These are phyloP conservation scores for Odontarrhena argentea DNA, from an alignment of 345 rosid genomes.

Conservation along the genomic window DNA sequence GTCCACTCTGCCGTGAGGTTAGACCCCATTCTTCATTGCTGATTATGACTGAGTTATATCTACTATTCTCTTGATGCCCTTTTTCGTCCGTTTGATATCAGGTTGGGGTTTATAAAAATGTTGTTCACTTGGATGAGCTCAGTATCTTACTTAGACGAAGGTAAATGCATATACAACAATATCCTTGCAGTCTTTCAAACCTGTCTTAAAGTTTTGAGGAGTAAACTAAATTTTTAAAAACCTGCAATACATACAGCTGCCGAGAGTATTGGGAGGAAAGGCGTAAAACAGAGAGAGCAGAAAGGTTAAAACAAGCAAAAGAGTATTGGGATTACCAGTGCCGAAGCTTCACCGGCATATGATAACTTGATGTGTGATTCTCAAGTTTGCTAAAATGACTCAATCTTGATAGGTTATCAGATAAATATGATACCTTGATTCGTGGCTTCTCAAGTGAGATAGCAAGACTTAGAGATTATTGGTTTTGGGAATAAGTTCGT, in stretches of 20 bases:
- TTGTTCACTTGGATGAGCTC: conserved; percentile 85
- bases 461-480: too few species aligned
- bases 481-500: too few species aligned
- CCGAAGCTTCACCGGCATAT: conserved; percentile 65
- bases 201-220: not conserved
- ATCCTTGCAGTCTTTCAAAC: not conserved
- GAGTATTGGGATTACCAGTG: conserved; percentile 87
- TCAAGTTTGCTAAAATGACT: not conserved
- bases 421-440: too few species aligned
- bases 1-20: conserved; percentile 93
- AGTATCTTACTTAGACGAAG: conserved; percentile 64
- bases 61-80: not conserved
- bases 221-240: not conserved
- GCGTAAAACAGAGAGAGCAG: conserved; percentile 63
- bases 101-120: conserved; percentile 68
- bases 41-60: not conserved
- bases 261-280: conserved; percentile 72
- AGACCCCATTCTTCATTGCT: conserved; percentile 24
- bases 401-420: too few species aligned
- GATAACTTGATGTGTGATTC: conserved; percentile 25
- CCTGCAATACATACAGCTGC: conserved; percentile 51
- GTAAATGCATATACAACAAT: conserved; percentile 39
- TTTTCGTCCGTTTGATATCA: conserved; percentile 22
- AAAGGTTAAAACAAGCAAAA: conserved; percentile 70
- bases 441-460: too few species aligned